These are phyloP conservation scores for Podospora comata DNA, from an alignment of 495 filamentous ascomycete genomes.

Conservation along the genomic window DNA sequence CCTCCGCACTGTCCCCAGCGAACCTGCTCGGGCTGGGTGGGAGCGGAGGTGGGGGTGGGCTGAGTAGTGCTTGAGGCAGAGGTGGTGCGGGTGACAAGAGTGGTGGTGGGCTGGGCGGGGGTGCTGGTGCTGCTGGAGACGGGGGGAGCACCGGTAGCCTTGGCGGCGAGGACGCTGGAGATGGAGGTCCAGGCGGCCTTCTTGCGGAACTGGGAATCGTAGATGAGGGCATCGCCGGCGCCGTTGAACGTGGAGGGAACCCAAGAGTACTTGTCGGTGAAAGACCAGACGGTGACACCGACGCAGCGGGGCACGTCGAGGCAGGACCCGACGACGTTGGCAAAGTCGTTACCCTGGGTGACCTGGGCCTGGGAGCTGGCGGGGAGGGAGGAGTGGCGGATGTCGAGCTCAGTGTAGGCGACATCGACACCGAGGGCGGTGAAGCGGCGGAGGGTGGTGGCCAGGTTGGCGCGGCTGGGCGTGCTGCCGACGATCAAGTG, in stretches of 20 bases:
- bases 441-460: slow-evolving; percentile 42
- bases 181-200: slow-evolving; percentile 54
- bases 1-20: slow-evolving; percentile 47
- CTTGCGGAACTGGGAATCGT: slow-evolving; percentile 49
- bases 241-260: slow-evolving; percentile 47
- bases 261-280: slow-evolving; percentile 61
- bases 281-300: slow-evolving; percentile 64
- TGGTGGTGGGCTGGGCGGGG: slow-evolving; percentile 24
- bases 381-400: slow-evolving; percentile 45
- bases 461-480: slow-evolving; percentile 40
- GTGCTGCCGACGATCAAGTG: slow-evolving; percentile 56
- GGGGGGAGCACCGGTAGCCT: slow-evolving; percentile 20
- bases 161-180: slow-evolving; percentile 35
- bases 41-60: slow-evolving; percentile 22
- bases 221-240: slow-evolving; percentile 55
- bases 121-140: slow-evolving; percentile 4
- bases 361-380: slow-evolving; percentile 38
- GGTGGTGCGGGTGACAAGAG: slow-evolving; percentile 17
- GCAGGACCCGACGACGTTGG: slow-evolving; percentile 54
- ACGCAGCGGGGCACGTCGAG: slow-evolving; percentile 53
- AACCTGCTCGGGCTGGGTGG: slow-evolving; percentile 17
- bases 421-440: slow-evolving; percentile 52
- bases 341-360: slow-evolving; percentile 56
- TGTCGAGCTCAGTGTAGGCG: slow-evolving; percentile 63
- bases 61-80: slow-evolving; percentile 9